Base-by-base conservation (phyloP, 306 rosid genomes). In the Ochetophila trinervis region DNA sequence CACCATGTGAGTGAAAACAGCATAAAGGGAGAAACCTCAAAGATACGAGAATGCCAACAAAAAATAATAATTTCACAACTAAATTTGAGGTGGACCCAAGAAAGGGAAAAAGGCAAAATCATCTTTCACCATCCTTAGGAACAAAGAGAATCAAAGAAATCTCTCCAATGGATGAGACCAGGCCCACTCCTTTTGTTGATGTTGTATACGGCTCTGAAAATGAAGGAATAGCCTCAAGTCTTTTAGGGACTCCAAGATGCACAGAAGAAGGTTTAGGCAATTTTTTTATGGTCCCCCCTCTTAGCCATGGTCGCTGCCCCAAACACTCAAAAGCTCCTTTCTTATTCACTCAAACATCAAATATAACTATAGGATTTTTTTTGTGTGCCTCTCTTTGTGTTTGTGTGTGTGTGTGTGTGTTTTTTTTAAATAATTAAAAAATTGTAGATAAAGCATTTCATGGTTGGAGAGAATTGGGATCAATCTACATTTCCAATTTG, bases 61-160 rank as follows among this genome's bases (percentile, higher is more conserved):
- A 44, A 24, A 71, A 52, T 21, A 42, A 50, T 50, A 70, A n/a
- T 56, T 55, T 34, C 71, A 35, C 62, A 67, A 56, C 20, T 62
- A 53, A 62, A 69, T 47, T 36, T 56, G 45, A 50, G 69, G 74
- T 67, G 88, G 95, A 30, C 86, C 88, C 65, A 17, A 74, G 90
- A 75, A 79, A 86, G 65, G 77, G 87, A 78, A 77, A n/a, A 70
- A 56, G 76, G 71, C 72, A 76, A 67, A 32, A 77, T 78, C 80
- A 85, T 77, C 68, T 78, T 69, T 82, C 83, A 65, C 69, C 54
- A 73, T 86, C 86, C 72, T 52, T 35, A 60, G 78, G 75, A 82
- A 70, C 84, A 86, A 78, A 81, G 84, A 74, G 87, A 81, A 84
- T 83, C 91, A 84, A 84, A 70, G 76, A 79, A 74, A 86, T 88